Percentiles rank a stretch among this genome's conserved stretches.
Evolutionary conservation across 345 rosid species (phyloP).

Genomic region (Euclidium syriacum): DNA sequence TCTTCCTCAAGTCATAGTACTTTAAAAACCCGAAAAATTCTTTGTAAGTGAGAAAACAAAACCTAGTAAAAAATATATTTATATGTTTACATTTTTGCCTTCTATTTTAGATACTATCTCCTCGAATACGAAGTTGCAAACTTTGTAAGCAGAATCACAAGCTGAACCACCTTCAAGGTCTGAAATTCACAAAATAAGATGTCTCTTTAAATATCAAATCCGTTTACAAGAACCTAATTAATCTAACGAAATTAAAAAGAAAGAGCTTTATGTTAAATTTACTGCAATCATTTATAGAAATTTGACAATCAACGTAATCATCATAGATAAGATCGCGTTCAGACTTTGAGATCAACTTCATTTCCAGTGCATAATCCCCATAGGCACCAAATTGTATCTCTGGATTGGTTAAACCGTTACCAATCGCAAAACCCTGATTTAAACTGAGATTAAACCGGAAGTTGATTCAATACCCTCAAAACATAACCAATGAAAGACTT

Average conservation of each 20-base stretch:
- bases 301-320: slow-evolving; percentile 43
- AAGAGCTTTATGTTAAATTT: not conserved
- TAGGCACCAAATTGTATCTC: slow-evolving; percentile 75
- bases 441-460: not conserved
- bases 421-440: slow-evolving; percentile 84
- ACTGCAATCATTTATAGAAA: slow-evolving; percentile 48
- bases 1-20: slow-evolving; percentile 81
- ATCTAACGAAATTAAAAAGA: not conserved
- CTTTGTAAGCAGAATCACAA: slow-evolving; percentile 33
- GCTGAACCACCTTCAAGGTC: slow-evolving; percentile 43
- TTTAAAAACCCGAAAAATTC: slow-evolving; percentile 21
- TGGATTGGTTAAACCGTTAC: slow-evolving; percentile 84
- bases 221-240: not conserved
- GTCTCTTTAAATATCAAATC: not conserved
- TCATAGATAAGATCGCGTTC: slow-evolving; percentile 43
- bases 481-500: not conserved
- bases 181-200: slow-evolving; percentile 17
- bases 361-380: slow-evolving; percentile 61
- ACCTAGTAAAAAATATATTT: not conserved
- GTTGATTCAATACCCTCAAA: not conserved
- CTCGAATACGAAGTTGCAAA: slow-evolving; percentile 40
- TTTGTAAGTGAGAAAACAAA: not conserved
- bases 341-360: slow-evolving; percentile 41
- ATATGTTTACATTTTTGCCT: slow-evolving; percentile 48
- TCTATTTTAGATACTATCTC: slow-evolving; percentile 25